phyloP scores from a whole-genome alignment of 345 rosid species.

The Linum lewisii region DNA sequence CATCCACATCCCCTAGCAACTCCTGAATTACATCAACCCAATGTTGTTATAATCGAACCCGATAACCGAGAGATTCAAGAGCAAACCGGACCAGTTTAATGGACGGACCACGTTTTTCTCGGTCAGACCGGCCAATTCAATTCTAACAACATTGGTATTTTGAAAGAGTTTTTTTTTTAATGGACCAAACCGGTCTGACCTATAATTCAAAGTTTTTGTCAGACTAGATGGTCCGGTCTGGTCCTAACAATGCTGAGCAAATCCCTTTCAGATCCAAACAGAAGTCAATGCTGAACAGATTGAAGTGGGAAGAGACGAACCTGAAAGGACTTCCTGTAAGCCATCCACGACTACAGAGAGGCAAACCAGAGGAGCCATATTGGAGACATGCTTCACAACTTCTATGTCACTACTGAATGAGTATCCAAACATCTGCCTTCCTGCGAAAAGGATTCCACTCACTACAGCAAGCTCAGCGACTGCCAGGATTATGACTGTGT shows the following conservation, averaged over 20 bases:
- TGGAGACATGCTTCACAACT: conserved; percentile 17
- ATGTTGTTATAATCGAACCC: too few relatives aligned
- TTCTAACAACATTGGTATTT: too few relatives aligned
- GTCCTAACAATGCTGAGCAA: too few relatives aligned
- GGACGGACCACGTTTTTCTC: too few relatives aligned
- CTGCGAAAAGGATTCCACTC: conserved; percentile 8
- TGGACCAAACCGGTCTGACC: too few relatives aligned
- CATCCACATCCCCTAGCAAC: conserved; percentile 21
- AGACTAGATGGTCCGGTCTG: too few relatives aligned
- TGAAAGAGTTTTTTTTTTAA: too few relatives aligned
- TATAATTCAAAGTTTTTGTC: too few relatives aligned
- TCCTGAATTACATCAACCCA: background rate
- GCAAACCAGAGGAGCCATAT: conserved; percentile 17
- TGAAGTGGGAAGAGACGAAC: background rate
- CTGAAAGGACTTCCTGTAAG: conserved; percentile 17
- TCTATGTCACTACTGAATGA: conserved; percentile 12
- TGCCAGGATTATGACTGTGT: background rate
- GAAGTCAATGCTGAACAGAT: background rate
- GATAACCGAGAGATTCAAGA: too few relatives aligned
- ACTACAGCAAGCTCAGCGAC: conserved; percentile 7
- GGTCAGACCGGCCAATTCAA: too few relatives aligned
- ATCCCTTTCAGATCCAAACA: too few relatives aligned
- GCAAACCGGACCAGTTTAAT: too few relatives aligned
- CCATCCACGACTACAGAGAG: conserved; percentile 16
- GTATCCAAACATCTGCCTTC: conserved; percentile 14